These are phyloP conservation scores for Solanum paucissectum DNA, from an alignment of 257 asterid species.

Conservation along the genomic window DNA sequence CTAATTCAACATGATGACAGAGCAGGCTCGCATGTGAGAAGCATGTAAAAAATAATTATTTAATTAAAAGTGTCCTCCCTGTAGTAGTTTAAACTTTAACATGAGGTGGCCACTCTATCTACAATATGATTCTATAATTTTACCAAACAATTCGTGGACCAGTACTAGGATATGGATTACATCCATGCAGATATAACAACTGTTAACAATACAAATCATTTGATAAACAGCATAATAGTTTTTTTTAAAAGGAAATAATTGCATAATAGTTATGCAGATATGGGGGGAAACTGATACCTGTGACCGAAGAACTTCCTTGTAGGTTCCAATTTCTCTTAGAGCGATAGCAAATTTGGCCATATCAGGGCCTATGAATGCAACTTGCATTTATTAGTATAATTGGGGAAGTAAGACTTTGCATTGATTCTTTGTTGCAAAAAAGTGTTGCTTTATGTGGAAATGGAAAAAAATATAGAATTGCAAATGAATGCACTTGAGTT, in stretches of 20 bases:
- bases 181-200: neutral
- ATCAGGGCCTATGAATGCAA: constrained; percentile 63
- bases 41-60: neutral
- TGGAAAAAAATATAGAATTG: neutral
- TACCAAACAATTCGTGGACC: neutral
- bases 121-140: neutral
- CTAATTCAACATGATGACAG: neutral
- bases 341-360: constrained; percentile 84
- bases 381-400: constrained; percentile 11
- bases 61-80: neutral
- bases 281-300: constrained; percentile 39
- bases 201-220: neutral
- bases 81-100: neutral
- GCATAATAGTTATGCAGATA: neutral
- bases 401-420: neutral
- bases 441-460: neutral
- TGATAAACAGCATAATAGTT: neutral
- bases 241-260: neutral
- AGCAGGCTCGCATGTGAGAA: neutral
- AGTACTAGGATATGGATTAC: neutral
- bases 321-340: constrained; percentile 81
- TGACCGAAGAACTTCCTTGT: constrained; percentile 88
- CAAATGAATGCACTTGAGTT: neutral
- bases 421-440: neutral
- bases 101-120: neutral